These are phyloP conservation scores for Kalaharituber pfeilii DNA, from an alignment of 2,329 filamentous ascomycete species.

Conservation along the genomic window DNA sequence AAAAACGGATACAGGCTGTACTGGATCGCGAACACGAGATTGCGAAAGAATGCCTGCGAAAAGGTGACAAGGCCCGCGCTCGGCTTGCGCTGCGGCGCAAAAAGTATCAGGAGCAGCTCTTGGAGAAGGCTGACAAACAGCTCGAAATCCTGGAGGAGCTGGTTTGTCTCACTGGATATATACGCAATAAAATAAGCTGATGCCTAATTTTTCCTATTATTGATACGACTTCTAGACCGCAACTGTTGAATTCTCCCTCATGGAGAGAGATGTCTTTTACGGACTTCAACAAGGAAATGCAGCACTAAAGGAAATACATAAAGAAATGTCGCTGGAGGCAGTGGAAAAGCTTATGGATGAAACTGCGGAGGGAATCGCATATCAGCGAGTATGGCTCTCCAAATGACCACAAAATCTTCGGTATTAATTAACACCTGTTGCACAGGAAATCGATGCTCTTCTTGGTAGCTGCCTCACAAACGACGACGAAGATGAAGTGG, in stretches of 20 bases:
- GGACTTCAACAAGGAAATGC: slow-evolving; percentile 51
- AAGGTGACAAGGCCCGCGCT: slow-evolving; percentile 43
- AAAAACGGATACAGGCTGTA: slow-evolving; percentile 38
- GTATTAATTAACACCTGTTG: neutral
- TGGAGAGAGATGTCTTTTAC: slow-evolving; percentile 91
- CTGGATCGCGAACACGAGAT: slow-evolving; percentile 77
- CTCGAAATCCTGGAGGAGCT: slow-evolving; percentile 85
- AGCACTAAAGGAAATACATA: slow-evolving; percentile 78
- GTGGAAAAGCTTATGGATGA: slow-evolving; percentile 94
- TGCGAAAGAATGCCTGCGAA: slow-evolving; percentile 62
- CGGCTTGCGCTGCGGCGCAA: slow-evolving; percentile 64
- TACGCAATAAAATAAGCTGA: too few relatives aligned
- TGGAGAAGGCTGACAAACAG: slow-evolving; percentile 79
- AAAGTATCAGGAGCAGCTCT: slow-evolving; percentile 86
- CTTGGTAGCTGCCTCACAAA: slow-evolving; percentile 75
- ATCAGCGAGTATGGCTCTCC: slow-evolving; percentile 43
- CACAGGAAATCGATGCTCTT: slow-evolving; percentile 79
- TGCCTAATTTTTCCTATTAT: too few relatives aligned
- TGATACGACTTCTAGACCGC: neutral
- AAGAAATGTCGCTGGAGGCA: slow-evolving; percentile 85
- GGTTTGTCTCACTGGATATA: too few relatives aligned
- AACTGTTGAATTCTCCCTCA: slow-evolving; percentile 69
- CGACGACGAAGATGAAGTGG: slow-evolving; percentile 93
- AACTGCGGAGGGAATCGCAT: slow-evolving; percentile 72
- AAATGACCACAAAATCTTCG: neutral